Conservation (phyloP, 2,329 filamentous ascomycete genomes). For the Fusarium compactum region DNA sequence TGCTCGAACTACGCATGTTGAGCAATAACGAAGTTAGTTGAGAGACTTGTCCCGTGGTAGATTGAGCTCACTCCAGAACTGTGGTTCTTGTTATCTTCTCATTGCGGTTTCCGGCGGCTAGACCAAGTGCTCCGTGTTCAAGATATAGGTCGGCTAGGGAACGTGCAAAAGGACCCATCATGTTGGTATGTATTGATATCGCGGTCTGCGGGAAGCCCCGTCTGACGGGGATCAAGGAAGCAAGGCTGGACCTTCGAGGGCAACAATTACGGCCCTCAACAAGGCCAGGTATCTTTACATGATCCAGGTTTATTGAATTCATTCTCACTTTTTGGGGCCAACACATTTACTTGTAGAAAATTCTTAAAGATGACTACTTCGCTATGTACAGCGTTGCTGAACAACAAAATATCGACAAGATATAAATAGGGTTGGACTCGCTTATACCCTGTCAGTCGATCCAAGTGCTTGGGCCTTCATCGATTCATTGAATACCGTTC, state of each 20-base stretch:
- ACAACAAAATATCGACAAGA: slow-evolving; percentile 13
- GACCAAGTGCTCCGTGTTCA: neutral
- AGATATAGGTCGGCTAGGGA: neutral
- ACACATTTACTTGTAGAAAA: neutral
- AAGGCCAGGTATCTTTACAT: neutral
- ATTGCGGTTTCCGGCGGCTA: neutral
- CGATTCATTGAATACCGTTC: neutral
- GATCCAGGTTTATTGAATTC: neutral
- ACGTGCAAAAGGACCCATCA: neutral
- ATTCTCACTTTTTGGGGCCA: neutral
- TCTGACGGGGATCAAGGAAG: slow-evolving; percentile 11
- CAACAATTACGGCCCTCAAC: slow-evolving; percentile 6
- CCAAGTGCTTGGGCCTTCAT: slow-evolving; percentile 27
- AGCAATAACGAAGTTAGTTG: neutral
- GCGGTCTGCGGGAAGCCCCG: slow-evolving; percentile 27
- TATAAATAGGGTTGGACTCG: slow-evolving; percentile 37
- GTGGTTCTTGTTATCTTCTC: neutral
- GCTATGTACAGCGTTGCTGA: neutral
- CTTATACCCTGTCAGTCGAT: slow-evolving; percentile 39
- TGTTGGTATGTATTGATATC: neutral
- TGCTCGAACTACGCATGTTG: slow-evolving; percentile 6
- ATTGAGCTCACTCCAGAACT: neutral
- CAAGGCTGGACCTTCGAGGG: neutral
- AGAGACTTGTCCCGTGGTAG: neutral
- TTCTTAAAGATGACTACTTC: neutral